These are phyloP conservation scores for Chaetomium fimeti DNA, from an alignment of 495 filamentous ascomycete species.

Conservation along the genomic window DNA sequence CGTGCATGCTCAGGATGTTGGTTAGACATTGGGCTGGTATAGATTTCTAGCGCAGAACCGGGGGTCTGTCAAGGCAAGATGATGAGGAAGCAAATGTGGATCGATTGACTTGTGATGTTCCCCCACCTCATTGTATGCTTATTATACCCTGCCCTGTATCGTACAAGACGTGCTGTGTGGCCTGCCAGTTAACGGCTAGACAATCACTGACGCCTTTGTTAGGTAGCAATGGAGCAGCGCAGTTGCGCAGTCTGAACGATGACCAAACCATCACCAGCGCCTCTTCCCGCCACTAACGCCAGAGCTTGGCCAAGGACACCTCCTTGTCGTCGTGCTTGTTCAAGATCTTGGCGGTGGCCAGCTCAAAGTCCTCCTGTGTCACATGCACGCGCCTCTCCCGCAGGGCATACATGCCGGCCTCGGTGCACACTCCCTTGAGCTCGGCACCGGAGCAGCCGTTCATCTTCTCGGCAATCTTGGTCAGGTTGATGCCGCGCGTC, in stretches of 20 bases:
- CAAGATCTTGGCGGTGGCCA: conserved; percentile 97
- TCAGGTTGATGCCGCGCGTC: conserved; percentile 94
- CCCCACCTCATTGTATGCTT: background rate
- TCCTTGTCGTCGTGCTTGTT: conserved; percentile 99
- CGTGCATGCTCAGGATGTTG: background rate
- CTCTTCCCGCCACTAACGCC: conserved; percentile 30
- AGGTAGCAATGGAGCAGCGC: background rate
- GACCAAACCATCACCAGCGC: background rate
- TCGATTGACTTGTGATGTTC: background rate
- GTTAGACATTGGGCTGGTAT: background rate
- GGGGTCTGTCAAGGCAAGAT: background rate
- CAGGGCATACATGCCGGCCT: conserved; percentile 96
- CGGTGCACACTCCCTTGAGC: conserved; percentile 94
- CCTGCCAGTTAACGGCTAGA: background rate
- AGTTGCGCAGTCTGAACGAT: background rate
- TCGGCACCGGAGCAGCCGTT: conserved; percentile 97
- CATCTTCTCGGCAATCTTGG: conserved; percentile 99
- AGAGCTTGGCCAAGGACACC: conserved; percentile 47
- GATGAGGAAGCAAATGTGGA: background rate
- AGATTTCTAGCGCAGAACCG: background rate
- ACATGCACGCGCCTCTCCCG: conserved; percentile 95
- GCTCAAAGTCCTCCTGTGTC: conserved; percentile 98
- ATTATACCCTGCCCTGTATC: background rate
- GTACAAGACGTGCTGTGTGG: background rate
- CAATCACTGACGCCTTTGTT: background rate